These are phyloP conservation scores for Wallacemonas sp. DNA, from an alignment of 208 protist species.

Conservation along the genomic window DNA sequence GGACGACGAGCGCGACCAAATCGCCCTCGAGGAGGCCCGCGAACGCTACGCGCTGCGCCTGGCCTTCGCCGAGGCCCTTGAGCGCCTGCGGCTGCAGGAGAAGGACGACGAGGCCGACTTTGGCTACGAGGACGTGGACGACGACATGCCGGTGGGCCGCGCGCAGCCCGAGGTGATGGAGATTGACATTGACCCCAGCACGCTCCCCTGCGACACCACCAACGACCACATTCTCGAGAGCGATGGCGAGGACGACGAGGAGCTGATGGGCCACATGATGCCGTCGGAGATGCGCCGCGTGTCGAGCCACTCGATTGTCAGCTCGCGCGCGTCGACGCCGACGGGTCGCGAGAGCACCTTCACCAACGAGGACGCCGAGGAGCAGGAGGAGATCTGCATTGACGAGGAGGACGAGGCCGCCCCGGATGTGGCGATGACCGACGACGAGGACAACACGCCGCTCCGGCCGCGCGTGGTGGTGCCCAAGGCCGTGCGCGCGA, in stretches of 20 bases:
- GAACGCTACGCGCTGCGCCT: constrained; percentile 66
- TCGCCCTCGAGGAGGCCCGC: constrained; percentile 67
- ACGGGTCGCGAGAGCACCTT: constrained; percentile 30
- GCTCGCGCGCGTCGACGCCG: constrained; percentile 19
- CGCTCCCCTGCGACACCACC: constrained; percentile 9
- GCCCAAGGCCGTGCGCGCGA: constrained; percentile 3
- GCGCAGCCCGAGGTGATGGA: constrained; percentile 15
- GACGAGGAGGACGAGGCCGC: constrained; percentile 27
- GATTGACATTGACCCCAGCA: constrained; percentile 24
- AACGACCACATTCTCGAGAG: constrained; percentile 15
- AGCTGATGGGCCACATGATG: constrained; percentile 8
- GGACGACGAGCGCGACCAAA: constrained; percentile 58
- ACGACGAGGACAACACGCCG: constrained; percentile 10
- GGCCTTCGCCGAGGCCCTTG: constrained; percentile 41
- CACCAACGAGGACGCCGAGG: constrained; percentile 19
- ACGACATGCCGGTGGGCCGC: constrained; percentile 15
- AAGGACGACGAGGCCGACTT: constrained; percentile 51
- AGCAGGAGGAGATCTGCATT: constrained; percentile 20
- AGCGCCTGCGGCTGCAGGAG: constrained; percentile 34
- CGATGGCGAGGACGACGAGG: constrained; percentile 18
- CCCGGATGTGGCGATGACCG: not conserved
- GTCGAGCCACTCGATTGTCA: constrained; percentile 32
- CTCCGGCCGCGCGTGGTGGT: constrained; percentile 14
- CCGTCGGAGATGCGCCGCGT: constrained; percentile 1
- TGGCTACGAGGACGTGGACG: constrained; percentile 32